Conservation (phyloP, 2,329 filamentous ascomycete species). For the Colletotrichum agaves region DNA sequence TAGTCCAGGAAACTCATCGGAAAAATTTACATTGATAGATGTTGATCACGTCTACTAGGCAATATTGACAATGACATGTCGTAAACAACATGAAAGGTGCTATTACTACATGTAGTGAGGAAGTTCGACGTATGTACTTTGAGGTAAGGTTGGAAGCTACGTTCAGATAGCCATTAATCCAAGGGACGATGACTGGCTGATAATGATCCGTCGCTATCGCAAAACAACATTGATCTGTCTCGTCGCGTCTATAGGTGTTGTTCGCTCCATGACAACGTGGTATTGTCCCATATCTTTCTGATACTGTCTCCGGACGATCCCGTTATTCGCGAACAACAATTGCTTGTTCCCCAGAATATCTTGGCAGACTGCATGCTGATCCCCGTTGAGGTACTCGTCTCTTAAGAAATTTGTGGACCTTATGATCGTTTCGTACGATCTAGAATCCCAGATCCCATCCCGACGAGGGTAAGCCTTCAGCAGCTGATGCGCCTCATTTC, state of each 20-base stretch:
- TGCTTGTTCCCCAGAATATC: conserved; percentile 3
- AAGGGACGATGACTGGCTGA: no score
- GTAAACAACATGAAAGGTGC: no score
- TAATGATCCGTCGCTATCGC: no score
- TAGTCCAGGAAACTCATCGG: no score
- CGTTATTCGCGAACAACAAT: neutral
- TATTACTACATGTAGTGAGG: no score
- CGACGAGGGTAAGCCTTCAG: conserved; percentile 54
- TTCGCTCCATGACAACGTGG: neutral
- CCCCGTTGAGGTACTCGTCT: neutral
- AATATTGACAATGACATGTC: no score
- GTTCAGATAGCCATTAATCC: no score
- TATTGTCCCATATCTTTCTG: neutral
- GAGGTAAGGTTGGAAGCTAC: no score
- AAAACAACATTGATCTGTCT: neutral
- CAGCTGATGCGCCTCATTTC: conserved; percentile 53
- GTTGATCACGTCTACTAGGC: no score
- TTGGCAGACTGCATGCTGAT: neutral
- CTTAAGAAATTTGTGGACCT: neutral
- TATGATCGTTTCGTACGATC: conserved; percentile 46
- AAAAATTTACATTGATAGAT: no score
- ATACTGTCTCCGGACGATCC: neutral
- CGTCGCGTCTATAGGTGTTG: neutral
- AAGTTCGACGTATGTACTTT: no score
- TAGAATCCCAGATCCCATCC: conserved; percentile 56